Conservation (phyloP, 371 early-diverging fungal species). For the Batkoa obscura region DNA sequence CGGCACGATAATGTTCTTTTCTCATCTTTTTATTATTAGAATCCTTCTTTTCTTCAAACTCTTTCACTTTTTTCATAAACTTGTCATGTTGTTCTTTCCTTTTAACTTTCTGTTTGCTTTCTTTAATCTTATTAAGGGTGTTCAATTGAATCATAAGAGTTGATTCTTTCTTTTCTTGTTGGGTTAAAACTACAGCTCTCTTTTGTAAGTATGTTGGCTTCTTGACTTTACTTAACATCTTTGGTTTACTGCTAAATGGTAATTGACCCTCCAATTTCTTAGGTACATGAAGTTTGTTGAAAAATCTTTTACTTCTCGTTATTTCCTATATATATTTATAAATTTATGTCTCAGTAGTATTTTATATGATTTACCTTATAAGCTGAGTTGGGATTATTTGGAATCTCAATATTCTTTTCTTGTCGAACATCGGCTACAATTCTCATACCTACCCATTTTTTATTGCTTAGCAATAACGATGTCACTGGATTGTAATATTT, state of each 20-base stretch:
- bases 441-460: constrained; percentile 78
- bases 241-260: constrained; percentile 86
- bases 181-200: constrained; percentile 76
- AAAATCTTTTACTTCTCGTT: constrained; percentile 59
- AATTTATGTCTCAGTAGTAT: no score
- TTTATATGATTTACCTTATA: constrained; percentile 73
- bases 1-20: constrained; percentile 4
- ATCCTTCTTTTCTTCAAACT: constrained; percentile 28
- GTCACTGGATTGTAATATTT: constrained; percentile 92
- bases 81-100: constrained; percentile 24
- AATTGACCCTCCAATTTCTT: constrained; percentile 58
- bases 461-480: constrained; percentile 49
- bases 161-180: constrained; percentile 70
- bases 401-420: constrained; percentile 38
- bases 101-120: constrained; percentile 48
- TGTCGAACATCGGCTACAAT: constrained; percentile 74
- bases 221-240: constrained; percentile 26
- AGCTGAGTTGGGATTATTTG: constrained; percentile 54
- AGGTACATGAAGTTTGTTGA: constrained; percentile 72
- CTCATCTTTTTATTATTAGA: constrained; percentile 16
- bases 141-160: constrained; percentile 67
- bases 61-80: constrained; percentile 30
- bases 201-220: constrained; percentile 27
- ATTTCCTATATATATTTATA: constrained; percentile 26
- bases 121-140: constrained; percentile 69